These are phyloP conservation scores for Erythrobasidium hasegawianum DNA, from an alignment of 1,284 basidiomycete species.

Conservation along the genomic window DNA sequence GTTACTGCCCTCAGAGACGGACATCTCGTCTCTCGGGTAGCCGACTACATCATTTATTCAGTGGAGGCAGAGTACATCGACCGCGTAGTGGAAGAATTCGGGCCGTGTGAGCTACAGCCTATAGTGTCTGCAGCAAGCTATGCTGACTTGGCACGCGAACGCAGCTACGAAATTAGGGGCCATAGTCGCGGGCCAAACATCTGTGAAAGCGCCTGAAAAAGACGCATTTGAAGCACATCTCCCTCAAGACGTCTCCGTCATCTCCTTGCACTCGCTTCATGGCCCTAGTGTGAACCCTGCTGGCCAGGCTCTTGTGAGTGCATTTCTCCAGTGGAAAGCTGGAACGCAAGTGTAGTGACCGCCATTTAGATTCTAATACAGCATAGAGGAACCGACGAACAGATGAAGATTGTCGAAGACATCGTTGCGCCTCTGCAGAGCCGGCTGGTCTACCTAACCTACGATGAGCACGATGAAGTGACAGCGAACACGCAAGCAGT, in stretches of 20 bases:
- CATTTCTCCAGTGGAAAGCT: not conserved
- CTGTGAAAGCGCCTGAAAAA: constrained; percentile 91
- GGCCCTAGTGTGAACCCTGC: constrained; percentile 84
- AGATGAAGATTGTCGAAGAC: constrained; percentile 73
- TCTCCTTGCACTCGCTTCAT: constrained; percentile 91
- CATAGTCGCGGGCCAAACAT: constrained; percentile 91
- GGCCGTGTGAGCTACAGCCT: constrained; percentile 65
- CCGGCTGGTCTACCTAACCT: constrained; percentile 85
- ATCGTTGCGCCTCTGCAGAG: constrained; percentile 78
- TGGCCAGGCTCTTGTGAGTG: constrained; percentile 82
- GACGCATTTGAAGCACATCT: constrained; percentile 85
- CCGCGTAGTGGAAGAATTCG: constrained; percentile 77
- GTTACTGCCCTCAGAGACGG: constrained; percentile 72
- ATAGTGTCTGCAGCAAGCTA: not conserved
- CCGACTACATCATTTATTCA: constrained; percentile 86
- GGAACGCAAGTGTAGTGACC: not conserved
- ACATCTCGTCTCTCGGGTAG: constrained; percentile 73
- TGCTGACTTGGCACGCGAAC: not conserved
- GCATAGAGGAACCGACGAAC: constrained; percentile 72
- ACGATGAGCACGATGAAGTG: constrained; percentile 92
- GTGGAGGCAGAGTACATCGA: constrained; percentile 91
- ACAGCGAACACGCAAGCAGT: constrained; percentile 98
- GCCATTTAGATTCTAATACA: constrained; percentile 72
- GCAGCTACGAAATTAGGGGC: constrained; percentile 86
- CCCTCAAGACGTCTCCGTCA: constrained; percentile 78